Evolutionary conservation across 2,329 filamentous ascomycete species (phyloP), one percentile per base, ranked within the genome.

Genomic region (Anthostomella pinea): DNA sequence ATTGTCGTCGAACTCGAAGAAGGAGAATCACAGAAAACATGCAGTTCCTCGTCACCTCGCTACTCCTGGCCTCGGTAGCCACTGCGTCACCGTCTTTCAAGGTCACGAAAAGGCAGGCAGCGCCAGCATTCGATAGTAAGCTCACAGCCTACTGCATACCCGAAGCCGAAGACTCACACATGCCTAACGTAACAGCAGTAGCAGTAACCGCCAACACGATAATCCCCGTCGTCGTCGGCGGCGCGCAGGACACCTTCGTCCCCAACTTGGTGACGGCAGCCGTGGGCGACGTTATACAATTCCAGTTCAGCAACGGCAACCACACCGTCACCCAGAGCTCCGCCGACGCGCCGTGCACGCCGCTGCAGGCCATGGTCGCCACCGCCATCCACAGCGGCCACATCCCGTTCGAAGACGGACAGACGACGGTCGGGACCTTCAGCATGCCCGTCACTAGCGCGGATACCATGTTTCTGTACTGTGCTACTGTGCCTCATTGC

Each of bases 391-490:
- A 69, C 38, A 66, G 62, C 27, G 66, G 66, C 0, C 64, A 68
- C 30, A 65, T 69, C 8, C 63, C 66, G 0, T 69, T 57, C 19
- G 3, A 51, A 9, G 57, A 49, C 6, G 63, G 61, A 0, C 60
- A 65, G 33, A 54, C 52, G 3, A 60, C 52, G 0, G 65, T 69
- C 6, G 66, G 66, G 0, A 68, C 65, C 2, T 77, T 74, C 48
- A 69, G 63, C 38, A 63, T 77, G 51, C 60, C 62, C 8, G 53
- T 77, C 13, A 64, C 62, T 18, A 63, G 59, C 39, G 60, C 65
- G 0, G 60, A 67, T 2, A 62, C 71, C 5, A 66, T 75, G 39
- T 76, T 70, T 52, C 43, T 72, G 20, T 77, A 75, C 52, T 77
- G 72, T 38, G 68, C 70, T 1, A 67, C 67, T 3, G 64, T 58